Percentiles rank a stretch among this genome's conserved stretches.
phyloP scores from a whole-genome alignment of 768 basidiomycete species.

The Hebeloma cylindrosporum region DNA sequence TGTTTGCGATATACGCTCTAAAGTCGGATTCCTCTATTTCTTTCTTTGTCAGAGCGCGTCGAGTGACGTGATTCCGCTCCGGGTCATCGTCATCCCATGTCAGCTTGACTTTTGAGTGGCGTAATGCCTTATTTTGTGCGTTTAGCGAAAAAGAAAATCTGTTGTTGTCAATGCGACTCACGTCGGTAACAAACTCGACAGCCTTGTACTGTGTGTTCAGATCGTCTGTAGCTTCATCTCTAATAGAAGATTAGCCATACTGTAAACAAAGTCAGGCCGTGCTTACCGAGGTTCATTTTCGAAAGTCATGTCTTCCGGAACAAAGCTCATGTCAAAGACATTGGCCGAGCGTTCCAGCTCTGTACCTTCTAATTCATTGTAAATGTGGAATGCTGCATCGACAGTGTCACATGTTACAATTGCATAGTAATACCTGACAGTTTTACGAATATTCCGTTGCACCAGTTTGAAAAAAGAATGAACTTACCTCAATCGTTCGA shows the following conservation, averaged over 20 bases:
- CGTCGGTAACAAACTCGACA: conserved; percentile 91
- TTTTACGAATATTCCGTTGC: conserved; percentile 1
- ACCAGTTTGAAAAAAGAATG: conserved; percentile 1
- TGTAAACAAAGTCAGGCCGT: neutral
- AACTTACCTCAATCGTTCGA: conserved; percentile 87
- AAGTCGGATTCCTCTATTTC: conserved; percentile 94
- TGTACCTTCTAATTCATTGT: conserved; percentile 86
- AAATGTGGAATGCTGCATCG: conserved; percentile 76
- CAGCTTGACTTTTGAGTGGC: conserved; percentile 96
- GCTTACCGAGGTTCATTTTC: conserved; percentile 71
- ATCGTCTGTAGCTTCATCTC: conserved; percentile 83
- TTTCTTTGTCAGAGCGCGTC: conserved; percentile 73
- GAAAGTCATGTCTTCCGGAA: conserved; percentile 87
- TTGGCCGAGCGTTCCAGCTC: conserved; percentile 98
- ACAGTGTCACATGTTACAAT: conserved; percentile 84
- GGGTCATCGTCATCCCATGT: conserved; percentile 99
- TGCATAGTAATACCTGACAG: conserved; percentile 88
- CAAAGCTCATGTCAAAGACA: conserved; percentile 92
- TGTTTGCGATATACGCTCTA: conserved; percentile 72
- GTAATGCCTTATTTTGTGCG: conserved; percentile 64
- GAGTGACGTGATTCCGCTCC: conserved; percentile 76
- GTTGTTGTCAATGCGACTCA: conserved; percentile 36
- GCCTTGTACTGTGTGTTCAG: conserved; percentile 60
- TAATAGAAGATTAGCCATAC: conserved; percentile 27
- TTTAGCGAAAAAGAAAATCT: neutral